These are phyloP conservation scores for Saxophila tyrrhenica DNA, from an alignment of 495 filamentous ascomycete species.

Conservation along the genomic window DNA sequence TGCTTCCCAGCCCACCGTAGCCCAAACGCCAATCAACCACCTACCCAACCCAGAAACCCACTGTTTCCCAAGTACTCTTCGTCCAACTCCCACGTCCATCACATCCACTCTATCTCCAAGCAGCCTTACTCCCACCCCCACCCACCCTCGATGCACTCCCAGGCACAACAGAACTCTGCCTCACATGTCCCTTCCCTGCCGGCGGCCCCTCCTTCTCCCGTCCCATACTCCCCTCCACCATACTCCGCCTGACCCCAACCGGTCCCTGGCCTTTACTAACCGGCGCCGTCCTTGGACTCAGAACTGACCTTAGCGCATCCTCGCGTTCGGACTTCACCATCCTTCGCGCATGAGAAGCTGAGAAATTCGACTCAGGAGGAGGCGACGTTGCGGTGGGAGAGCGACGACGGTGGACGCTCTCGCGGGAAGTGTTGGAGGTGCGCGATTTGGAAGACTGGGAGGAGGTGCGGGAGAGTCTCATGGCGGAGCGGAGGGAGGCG, in stretches of 20 bases:
- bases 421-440: neutral
- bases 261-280: slow-evolving; percentile 48
- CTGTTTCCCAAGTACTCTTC: neutral
- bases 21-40: neutral
- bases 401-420: slow-evolving; percentile 45
- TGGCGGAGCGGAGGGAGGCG: slow-evolving; percentile 49
- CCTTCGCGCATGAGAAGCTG: slow-evolving; percentile 54
- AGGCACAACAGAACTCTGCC: slow-evolving; percentile 6
- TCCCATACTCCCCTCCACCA: slow-evolving; percentile 2
- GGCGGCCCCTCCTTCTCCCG: neutral
- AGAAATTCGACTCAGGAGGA: slow-evolving; percentile 42
- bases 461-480: slow-evolving; percentile 50
- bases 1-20: neutral
- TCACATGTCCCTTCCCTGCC: slow-evolving; percentile 2
- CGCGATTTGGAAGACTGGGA: slow-evolving; percentile 20
- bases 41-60: neutral
- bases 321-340: slow-evolving; percentile 61
- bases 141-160: neutral
- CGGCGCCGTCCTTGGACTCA: slow-evolving; percentile 54
- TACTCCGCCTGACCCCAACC: slow-evolving; percentile 10
- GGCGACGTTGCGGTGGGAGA: slow-evolving; percentile 43
- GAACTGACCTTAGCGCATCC: slow-evolving; percentile 41
- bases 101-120: slow-evolving; percentile 8
- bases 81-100: neutral
- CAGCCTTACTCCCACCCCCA: slow-evolving; percentile 5